Evolutionary conservation across 768 basidiomycete genomes (phyloP), one percentile per base, ranked within the genome.

Genomic region (Phanerochaete carnosa): DNA sequence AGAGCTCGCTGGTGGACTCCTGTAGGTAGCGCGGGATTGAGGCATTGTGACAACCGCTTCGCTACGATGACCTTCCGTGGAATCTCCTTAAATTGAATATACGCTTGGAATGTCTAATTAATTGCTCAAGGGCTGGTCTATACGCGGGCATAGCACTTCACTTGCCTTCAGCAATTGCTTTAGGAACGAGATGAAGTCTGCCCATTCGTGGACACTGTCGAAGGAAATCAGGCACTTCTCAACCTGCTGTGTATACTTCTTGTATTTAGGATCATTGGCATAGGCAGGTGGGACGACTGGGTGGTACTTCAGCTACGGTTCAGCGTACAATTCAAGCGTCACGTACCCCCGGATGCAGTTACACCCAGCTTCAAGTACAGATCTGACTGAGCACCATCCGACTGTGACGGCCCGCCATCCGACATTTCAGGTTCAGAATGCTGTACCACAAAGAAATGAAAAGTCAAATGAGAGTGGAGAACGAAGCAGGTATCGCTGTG

Each of bases 151-250:
- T 5, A 8, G 73, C 46, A 26, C 7, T 35, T 35, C 39, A 52
- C 75, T 55, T 67, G 92, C 94, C 82, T 97, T 97, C 61, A 96
- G 83, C 62, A 97, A 75, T 66, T 95, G 90, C 71, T 95, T 95
- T 73, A 99, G 74, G 76, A 98, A 99, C 43, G 95, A 89, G 70
- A 97, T 98, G 73, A 95, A 98, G 77, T 99, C 97, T 61, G 97
- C 95, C 97, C 97, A 99, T 77, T 99, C 97, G 59, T 96, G 93
- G 60, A 97, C 94, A 69, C 87, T 92, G 69, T 97, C 95, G 69
- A 99, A 98, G 1, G 94, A 88, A 62, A 87, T 89, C 50, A 99
- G 80, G 66, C 92, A 94, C 75, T 89, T 90, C 72, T 99, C 97
- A 51, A 99, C 92, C 67, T 94, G 91, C 58, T 89, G 87, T 0